Conservation (phyloP, 768 basidiomycete genomes). For the Boletus bicolor region DNA sequence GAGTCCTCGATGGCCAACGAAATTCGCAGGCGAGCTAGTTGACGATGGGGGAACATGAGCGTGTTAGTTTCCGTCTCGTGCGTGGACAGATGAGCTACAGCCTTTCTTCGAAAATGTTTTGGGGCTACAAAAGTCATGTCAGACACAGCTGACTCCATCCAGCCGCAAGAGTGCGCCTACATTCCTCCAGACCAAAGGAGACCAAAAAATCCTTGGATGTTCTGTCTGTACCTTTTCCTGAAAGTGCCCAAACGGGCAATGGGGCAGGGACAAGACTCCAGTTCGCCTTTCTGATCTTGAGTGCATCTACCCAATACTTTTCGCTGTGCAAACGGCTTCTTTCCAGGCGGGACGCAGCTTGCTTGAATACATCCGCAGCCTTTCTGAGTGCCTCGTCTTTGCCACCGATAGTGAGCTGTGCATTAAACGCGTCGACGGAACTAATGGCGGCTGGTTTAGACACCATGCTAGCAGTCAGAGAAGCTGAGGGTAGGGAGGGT, state of each 20-base stretch:
- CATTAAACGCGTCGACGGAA: slow-evolving; percentile 69
- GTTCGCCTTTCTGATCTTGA: slow-evolving; percentile 71
- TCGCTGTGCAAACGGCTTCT: slow-evolving; percentile 58
- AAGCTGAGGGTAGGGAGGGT: slow-evolving; percentile 28
- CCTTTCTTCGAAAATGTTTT: slow-evolving; percentile 57
- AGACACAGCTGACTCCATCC: background rate
- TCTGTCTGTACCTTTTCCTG: slow-evolving; percentile 74
- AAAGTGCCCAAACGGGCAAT: slow-evolving; percentile 63
- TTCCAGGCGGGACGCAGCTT: slow-evolving; percentile 68
- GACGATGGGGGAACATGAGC: slow-evolving; percentile 64
- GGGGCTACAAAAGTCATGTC: slow-evolving; percentile 47
- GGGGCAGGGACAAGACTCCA: slow-evolving; percentile 83
- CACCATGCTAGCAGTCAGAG: slow-evolving; percentile 61
- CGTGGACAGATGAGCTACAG: slow-evolving; percentile 65
- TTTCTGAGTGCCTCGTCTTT: slow-evolving; percentile 79
- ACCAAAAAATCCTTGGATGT: slow-evolving; percentile 80
- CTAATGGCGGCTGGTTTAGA: slow-evolving; percentile 62
- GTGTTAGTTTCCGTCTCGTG: slow-evolving; percentile 40
- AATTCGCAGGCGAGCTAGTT: slow-evolving; percentile 60
- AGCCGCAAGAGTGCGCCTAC: slow-evolving; percentile 41
- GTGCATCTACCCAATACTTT: slow-evolving; percentile 78
- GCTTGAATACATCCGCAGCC: slow-evolving; percentile 67
- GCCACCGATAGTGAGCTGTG: slow-evolving; percentile 68
- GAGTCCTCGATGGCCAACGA: slow-evolving; percentile 41
- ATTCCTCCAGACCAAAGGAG: slow-evolving; percentile 78